phyloP scores from a whole-genome alignment of 306 rosid genomes.

The Boehmeria nivea region DNA sequence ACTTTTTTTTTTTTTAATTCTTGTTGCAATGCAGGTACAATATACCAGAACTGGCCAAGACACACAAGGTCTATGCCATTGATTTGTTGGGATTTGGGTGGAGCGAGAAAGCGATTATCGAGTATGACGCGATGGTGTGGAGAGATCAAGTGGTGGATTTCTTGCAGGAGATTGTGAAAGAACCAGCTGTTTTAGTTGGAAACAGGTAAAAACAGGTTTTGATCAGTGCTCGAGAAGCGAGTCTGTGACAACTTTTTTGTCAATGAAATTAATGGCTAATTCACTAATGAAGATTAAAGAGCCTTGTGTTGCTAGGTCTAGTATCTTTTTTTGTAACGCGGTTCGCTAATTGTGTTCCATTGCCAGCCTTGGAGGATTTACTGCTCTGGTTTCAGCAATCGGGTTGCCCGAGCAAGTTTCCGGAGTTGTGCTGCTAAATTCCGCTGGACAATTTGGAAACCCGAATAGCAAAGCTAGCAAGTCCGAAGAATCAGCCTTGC shows the following conservation, averaged over 20 bases:
- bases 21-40: constrained; percentile 49
- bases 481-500: constrained; percentile 56
- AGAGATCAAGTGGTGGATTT: constrained; percentile 86
- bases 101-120: constrained; percentile 93
- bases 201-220: constrained; percentile 50
- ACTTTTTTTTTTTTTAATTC: no score
- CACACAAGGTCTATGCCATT: constrained; percentile 78
- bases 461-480: constrained; percentile 33
- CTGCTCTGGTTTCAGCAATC: constrained; percentile 78
- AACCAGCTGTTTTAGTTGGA: constrained; percentile 78
- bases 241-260: no score
- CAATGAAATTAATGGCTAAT: no score
- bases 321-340: no score
- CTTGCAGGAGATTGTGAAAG: constrained; percentile 82
- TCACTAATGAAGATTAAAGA: no score
- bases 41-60: constrained; percentile 87
- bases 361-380: constrained; percentile 93
- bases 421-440: constrained; percentile 77
- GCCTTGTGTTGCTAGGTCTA: no score
- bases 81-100: constrained; percentile 97
- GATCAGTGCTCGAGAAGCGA: neutral
- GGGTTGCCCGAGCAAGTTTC: constrained; percentile 61
- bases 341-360: no score
- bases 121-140: constrained; percentile 93
- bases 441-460: constrained; percentile 87